Evolutionary conservation across 805 yeast genomes (phyloP), one percentile per base, ranked within the genome.

Genomic region (Candida mattraensis): DNA sequence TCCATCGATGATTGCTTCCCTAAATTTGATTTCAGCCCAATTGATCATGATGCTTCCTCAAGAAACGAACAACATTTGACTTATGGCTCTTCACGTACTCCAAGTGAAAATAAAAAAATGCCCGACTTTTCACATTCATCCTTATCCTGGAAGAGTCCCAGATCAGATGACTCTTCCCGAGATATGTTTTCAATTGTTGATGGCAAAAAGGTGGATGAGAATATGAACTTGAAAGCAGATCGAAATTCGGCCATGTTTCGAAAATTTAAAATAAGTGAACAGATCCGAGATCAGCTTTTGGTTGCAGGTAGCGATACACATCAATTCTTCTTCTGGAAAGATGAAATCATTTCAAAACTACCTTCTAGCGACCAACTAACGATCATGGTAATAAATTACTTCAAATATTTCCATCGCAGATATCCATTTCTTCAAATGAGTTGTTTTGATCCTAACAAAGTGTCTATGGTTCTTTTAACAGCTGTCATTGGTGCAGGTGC

Each of bases 121-220:
- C 40, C 40, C 11, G 40, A 36, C 17, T 36, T 36, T 18, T 30
- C 40, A 8, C 30, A 30, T 3, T 36, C 40, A 18, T 36, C 40
- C 3, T 32, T 36, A 6, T 26, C 35, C 4, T 36, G 35, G 35
- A 36, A 36, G 18, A 17, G 30, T 7, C 40, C 35, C 10, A 18
- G 10, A 4, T 30, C 35, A 4, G 40, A 30, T n/a, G 24, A 21
- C 20, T 36, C 40, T 4, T 30, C 35, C 3, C 11, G 21, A 3
- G 40, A 36, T 25, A 24, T 30, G 18, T 25, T 24, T 11, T 23
- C 35, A 3, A 18, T 36, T 15, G 12, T 36, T 13, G 35, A 36
- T 9, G 35, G 28, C 5, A 18, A 30, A 8, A 14, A 18, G 10
- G 32, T 19, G 6, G 17, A n/a, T 18, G 24, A 13, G 4, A 18